Evolutionary conservation across 768 basidiomycete genomes (phyloP).

Genomic region (Tricholoma furcatifolium): DNA sequence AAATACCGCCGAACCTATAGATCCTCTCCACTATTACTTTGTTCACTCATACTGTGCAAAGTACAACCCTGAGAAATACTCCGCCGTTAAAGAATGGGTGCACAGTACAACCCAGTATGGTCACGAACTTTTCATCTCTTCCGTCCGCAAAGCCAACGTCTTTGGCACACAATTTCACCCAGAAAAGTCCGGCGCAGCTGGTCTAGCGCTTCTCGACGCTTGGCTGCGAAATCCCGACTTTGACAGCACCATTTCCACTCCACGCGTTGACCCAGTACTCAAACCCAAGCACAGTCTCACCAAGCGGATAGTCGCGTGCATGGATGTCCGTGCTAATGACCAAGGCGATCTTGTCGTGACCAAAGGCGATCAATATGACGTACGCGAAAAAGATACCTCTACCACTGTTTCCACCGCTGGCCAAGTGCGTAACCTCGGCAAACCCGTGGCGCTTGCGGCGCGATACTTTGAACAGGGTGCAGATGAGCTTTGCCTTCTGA

Average conservation of each 20-base stretch:
- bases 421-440: conserved; percentile 93
- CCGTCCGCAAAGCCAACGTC: conserved; percentile 78
- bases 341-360: conserved; percentile 96
- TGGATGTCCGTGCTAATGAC: conserved; percentile 98
- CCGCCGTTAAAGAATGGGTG: conserved; percentile 69
- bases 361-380: conserved; percentile 99
- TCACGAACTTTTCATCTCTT: conserved; percentile 86
- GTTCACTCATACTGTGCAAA: conserved; percentile 93
- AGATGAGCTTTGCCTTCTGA: conserved; percentile 96
- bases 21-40: conserved; percentile 85
- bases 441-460: conserved; percentile 88
- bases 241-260: conserved; percentile 29
- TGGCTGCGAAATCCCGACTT: conserved; percentile 70
- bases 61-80: conserved; percentile 57
- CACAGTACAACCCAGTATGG: conserved; percentile 93
- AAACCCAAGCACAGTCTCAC: conserved; percentile 68
- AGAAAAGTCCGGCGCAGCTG: conserved; percentile 92
- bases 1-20: conserved; percentile 45
- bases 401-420: conserved; percentile 37
- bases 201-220: conserved; percentile 71
- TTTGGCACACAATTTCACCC: conserved; percentile 98
- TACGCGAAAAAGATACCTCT: conserved; percentile 70
- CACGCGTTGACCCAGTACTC: conserved; percentile 37
- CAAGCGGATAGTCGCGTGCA: conserved; percentile 93
- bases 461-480: conserved; percentile 87